phyloP scores from a whole-genome alignment of 139 green algal species.

The Volvox africanus region DNA sequence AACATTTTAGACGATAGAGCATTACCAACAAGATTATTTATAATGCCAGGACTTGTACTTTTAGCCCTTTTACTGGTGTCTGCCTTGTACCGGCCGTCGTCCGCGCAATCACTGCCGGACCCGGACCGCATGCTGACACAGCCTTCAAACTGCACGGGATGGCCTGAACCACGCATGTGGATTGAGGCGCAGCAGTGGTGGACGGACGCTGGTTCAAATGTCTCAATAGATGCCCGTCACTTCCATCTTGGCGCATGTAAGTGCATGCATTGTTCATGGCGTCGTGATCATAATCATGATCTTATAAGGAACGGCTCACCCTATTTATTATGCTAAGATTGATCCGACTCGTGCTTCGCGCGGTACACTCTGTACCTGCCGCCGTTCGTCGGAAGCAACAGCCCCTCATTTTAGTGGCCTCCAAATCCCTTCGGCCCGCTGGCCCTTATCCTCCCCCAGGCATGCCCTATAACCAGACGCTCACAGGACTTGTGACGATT shows the following conservation, averaged over 20 bases:
- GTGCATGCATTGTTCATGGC: not conserved
- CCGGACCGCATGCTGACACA: slow-evolving; percentile 14
- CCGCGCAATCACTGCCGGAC: not conserved
- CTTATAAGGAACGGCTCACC: too few relatives aligned
- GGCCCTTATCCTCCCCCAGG: not conserved
- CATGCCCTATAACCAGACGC: slow-evolving; percentile 43
- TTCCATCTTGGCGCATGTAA: slow-evolving; percentile 32
- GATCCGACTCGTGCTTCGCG: too few relatives aligned
- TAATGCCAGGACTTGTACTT: not conserved
- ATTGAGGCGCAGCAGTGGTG: slow-evolving; percentile 39
- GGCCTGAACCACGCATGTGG: slow-evolving; percentile 36
- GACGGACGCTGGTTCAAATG: slow-evolving; percentile 9
- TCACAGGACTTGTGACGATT: slow-evolving; percentile 1
- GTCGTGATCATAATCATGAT: too few relatives aligned
- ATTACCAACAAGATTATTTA: not conserved
- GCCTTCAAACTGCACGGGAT: slow-evolving; percentile 23
- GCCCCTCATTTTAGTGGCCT: too few relatives aligned
- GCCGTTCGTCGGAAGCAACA: too few relatives aligned
- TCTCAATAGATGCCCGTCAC: not conserved
- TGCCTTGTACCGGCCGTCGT: not conserved
- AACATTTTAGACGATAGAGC: not conserved
- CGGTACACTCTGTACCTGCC: too few relatives aligned
- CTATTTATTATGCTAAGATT: too few relatives aligned
- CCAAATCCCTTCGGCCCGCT: too few relatives aligned
- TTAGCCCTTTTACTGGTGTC: not conserved